Conservation (phyloP, 2,329 filamentous ascomycete genomes). For the Byssothecium circinans region DNA sequence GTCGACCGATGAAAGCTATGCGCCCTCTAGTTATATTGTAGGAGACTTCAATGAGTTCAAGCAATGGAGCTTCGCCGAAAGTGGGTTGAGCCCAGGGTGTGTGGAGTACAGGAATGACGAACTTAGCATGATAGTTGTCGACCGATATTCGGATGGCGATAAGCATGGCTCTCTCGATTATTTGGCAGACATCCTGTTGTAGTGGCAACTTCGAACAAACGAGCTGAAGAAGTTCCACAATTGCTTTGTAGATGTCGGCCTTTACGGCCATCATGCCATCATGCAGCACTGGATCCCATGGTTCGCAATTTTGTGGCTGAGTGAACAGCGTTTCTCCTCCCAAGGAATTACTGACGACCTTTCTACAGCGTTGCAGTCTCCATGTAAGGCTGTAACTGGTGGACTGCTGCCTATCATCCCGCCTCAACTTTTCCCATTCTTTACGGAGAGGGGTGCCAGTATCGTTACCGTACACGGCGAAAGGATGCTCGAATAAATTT, state of each 20-base stretch:
- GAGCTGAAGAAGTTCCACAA: background rate
- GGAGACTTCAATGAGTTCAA: background rate
- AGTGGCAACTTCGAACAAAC: background rate
- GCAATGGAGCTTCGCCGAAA: background rate
- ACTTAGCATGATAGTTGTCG: background rate
- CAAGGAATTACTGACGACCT: background rate
- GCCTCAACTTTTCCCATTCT: background rate
- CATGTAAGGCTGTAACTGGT: background rate
- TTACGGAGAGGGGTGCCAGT: background rate
- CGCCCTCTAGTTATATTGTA: background rate
- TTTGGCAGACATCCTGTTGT: background rate
- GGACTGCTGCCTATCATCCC: background rate
- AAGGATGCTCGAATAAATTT: background rate
- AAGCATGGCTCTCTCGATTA: background rate
- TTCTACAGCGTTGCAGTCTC: background rate
- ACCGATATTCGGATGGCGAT: background rate
- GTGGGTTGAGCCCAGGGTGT: background rate
- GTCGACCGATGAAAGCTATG: background rate
- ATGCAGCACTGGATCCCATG: background rate
- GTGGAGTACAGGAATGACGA: background rate
- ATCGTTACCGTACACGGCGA: background rate
- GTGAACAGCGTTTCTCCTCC: background rate
- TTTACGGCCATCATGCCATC: background rate
- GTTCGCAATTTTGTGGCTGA: background rate
- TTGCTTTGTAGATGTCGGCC: background rate